These are phyloP conservation scores for Chalciporus sp. DNA, from an alignment of 1,284 basidiomycete species.

Conservation along the genomic window DNA sequence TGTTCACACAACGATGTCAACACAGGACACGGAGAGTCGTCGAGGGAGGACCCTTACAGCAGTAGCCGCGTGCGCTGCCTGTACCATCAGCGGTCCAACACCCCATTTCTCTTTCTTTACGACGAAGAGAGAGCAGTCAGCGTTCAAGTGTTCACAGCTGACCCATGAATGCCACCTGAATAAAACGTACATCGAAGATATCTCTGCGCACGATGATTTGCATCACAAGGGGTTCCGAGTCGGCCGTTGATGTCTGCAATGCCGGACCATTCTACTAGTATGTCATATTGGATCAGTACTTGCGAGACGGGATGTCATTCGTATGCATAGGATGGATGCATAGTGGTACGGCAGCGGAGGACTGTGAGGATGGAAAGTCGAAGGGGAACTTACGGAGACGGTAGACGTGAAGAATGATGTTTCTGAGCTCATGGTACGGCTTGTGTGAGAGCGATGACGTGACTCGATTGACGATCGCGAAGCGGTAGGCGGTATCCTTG, in stretches of 20 bases:
- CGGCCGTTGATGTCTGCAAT: background rate
- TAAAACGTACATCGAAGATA: slow-evolving; percentile 42
- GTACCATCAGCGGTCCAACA: slow-evolving; percentile 57
- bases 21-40: background rate
- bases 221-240: slow-evolving; percentile 40
- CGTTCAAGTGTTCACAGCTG: background rate
- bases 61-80: slow-evolving; percentile 54
- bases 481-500: background rate
- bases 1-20: background rate
- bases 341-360: too few species aligned
- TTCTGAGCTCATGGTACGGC: slow-evolving; percentile 10
- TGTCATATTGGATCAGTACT: background rate
- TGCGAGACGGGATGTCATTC: background rate
- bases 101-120: slow-evolving; percentile 49
- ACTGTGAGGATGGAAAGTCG: background rate
- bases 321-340: background rate
- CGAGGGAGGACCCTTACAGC: slow-evolving; percentile 36
- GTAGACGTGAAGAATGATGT: background rate
- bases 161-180: background rate
- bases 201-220: slow-evolving; percentile 49
- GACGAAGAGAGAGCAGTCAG: slow-evolving; percentile 4
- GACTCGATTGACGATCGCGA: background rate
- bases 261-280: background rate
- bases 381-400: slow-evolving; percentile 3
- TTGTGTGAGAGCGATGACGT: background rate